These are phyloP conservation scores for Rhizopogon parksii DNA, from an alignment of 1,284 basidiomycete genomes.

Conservation along the genomic window DNA sequence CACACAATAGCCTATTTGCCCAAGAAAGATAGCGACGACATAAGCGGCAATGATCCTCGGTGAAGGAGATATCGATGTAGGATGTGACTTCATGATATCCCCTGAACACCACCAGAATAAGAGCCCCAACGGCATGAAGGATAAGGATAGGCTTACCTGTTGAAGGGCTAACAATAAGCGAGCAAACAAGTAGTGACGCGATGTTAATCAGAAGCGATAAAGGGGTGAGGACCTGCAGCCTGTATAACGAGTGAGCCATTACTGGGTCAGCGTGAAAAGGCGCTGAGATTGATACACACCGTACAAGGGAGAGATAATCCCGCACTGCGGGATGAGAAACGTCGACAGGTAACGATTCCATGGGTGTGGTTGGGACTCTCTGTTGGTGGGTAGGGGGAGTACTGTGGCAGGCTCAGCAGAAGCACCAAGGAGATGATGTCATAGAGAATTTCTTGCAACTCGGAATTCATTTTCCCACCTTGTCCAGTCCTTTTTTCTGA, in stretches of 20 bases:
- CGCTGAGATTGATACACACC: constrained; percentile 24
- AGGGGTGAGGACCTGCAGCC: constrained; percentile 73
- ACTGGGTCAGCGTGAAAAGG: background rate
- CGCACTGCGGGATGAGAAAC: constrained; percentile 43
- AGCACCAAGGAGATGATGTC: background rate
- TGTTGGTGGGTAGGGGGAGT: background rate
- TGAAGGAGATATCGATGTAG: constrained; percentile 69
- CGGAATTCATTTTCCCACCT: too few species aligned
- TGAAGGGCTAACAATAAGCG: constrained; percentile 47
- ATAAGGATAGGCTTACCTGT: constrained; percentile 32
- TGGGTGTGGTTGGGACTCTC: constrained; percentile 11
- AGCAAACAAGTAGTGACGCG: constrained; percentile 51
- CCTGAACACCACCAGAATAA: constrained; percentile 28
- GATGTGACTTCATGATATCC: constrained; percentile 49
- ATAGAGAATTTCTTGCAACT: background rate
- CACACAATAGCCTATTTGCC: constrained; percentile 76
- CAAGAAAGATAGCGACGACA: constrained; percentile 51
- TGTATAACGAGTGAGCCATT: constrained; percentile 13
- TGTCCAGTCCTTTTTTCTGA: too few species aligned
- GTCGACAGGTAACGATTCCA: constrained; percentile 47
- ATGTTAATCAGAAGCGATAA: constrained; percentile 70
- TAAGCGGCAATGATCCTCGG: constrained; percentile 61
- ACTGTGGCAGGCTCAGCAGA: background rate
- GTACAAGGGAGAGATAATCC: constrained; percentile 50
- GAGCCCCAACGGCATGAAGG: background rate